A percentile compares a stretch with the other conserved stretches of the same genome.
phyloP scores from a whole-genome alignment of 2,329 filamentous ascomycete genomes.

The Ophiostoma montium region DNA sequence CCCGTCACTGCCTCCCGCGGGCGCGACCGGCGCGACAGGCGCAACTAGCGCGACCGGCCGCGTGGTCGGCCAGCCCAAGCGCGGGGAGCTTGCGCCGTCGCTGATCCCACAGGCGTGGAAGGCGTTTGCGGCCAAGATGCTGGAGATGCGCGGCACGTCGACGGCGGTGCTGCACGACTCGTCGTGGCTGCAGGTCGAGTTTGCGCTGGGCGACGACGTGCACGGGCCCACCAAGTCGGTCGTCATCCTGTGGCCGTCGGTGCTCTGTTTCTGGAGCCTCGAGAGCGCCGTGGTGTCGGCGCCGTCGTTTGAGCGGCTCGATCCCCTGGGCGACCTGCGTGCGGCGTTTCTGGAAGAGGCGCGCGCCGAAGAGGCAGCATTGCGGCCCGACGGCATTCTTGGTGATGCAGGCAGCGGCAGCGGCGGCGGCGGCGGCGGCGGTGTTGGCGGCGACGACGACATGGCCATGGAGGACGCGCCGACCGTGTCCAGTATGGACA shows the following conservation, averaged over 20 bases:
- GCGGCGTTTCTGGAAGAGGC: constrained; percentile 9
- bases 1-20: neutral
- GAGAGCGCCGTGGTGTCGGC: constrained; percentile 3
- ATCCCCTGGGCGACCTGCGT: constrained; percentile 8
- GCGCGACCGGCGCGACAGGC: no score
- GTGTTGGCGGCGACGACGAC: constrained; percentile 1
- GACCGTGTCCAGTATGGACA: constrained; percentile 2
- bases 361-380: constrained; percentile 5
- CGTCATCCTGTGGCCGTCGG: constrained; percentile 39
- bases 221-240: constrained; percentile 26
- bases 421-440: no score
- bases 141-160: constrained; percentile 36
- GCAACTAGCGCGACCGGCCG: neutral
- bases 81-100: neutral
- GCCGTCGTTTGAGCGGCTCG: constrained; percentile 9
- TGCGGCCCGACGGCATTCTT: neutral
- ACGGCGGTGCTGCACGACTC: constrained; percentile 28
- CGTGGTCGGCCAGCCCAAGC: constrained; percentile 1
- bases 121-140: constrained; percentile 33
- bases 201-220: constrained; percentile 25
- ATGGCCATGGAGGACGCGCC: constrained; percentile 9
- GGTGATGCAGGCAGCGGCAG: neutral
- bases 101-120: constrained; percentile 13
- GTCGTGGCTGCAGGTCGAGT: constrained; percentile 34
- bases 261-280: constrained; percentile 36